Evolutionary conservation across 129 eudicot genomes (phyloP), one percentile per base, ranked within the genome.

Genomic region (Flaveria bidentis): DNA sequence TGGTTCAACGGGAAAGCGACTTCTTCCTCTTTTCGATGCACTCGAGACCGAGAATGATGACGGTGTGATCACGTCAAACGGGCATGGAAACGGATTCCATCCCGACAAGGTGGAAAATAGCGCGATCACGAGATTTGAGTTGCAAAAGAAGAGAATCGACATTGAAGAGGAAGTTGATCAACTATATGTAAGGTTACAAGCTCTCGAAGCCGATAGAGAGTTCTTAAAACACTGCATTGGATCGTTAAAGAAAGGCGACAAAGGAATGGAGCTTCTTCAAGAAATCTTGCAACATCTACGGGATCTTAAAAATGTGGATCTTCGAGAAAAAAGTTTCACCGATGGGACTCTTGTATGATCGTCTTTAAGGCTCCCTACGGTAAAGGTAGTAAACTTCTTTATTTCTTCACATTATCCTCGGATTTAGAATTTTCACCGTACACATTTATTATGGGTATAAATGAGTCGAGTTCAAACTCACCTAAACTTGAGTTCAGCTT

Each of bases 151-250:
- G 87, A 85, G 88, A 83, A 66, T 83, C 39, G 90, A 84, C 52
- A 79, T 91, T 2, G 97, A 91, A 85, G 97, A 91, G 75, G 99
- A 95, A 76, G 90, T 95, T 3, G 99, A 91, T 74, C 94, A 86
- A 78, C 89, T 95, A 9, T 89, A 95, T 17, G 85, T 84, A 74
- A 89, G 99, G 83, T 77, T 95, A 50, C 97, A 91, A 78, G 97
- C 99, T n/a, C 88, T 95, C 22, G 99, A 95, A 69, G 97, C 97
- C 16, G 99, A 95, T 52, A 76, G 93, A 65, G 97, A 89, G 84
- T 95, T 95, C 77, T 69, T 95, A 73, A 95, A 95, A 81, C 94
- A 95, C 50, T 95, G 97, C 84, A 76, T 95, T 39, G 86, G 99
- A 12, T 95, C 97, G 0, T 80, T 95, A 73, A 95, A 87, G 77